These are phyloP conservation scores for Ilex paraguariensis DNA, from an alignment of 305 asterid species.

Conservation along the genomic window DNA sequence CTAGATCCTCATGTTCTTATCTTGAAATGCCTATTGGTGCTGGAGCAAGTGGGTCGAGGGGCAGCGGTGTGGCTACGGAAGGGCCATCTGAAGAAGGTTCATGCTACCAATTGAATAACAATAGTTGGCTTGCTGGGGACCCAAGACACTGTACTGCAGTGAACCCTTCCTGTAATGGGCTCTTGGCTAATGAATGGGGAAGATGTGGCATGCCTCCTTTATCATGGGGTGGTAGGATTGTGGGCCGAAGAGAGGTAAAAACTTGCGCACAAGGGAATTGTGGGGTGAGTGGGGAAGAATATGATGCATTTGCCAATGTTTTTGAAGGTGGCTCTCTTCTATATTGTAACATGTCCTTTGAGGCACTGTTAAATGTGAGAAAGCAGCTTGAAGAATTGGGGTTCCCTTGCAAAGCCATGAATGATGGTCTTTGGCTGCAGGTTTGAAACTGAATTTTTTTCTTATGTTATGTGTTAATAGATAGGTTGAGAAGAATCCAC, in stretches of 20 bases:
- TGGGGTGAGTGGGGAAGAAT: conserved; percentile 79
- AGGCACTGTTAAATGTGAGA: conserved; percentile 82
- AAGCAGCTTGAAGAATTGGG: conserved; percentile 97
- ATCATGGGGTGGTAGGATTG: conserved; percentile 95
- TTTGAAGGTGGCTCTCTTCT: conserved; percentile 92
- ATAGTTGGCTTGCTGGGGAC: conserved; percentile 70
- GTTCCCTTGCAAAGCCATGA: conserved; percentile 95
- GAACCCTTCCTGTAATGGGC: conserved; percentile 55
- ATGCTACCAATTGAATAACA: conserved; percentile 65
- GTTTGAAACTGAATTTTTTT: conserved; percentile 30
- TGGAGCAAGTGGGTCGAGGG: conserved; percentile 47
- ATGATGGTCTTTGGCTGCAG: conserved; percentile 99
- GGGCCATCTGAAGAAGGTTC: conserved; percentile 96
- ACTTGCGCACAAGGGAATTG: conserved; percentile 55
- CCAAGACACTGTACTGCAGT: conserved; percentile 56
- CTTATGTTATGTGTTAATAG: conserved; percentile 4
- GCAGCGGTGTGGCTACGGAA: conserved; percentile 52
- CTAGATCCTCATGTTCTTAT: conserved; percentile 53
- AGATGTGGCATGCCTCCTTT: conserved; percentile 67
- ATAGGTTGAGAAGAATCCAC: conserved; percentile 5
- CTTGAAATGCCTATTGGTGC: conserved; percentile 38
- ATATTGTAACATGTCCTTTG: conserved; percentile 93
- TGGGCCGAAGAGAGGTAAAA: conserved; percentile 79
- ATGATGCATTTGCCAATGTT: conserved; percentile 72
- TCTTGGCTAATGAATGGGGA: conserved; percentile 77